These are phyloP conservation scores for Entomortierella lignicola DNA, from an alignment of 192 early-diverging fungal genomes.

Conservation along the genomic window DNA sequence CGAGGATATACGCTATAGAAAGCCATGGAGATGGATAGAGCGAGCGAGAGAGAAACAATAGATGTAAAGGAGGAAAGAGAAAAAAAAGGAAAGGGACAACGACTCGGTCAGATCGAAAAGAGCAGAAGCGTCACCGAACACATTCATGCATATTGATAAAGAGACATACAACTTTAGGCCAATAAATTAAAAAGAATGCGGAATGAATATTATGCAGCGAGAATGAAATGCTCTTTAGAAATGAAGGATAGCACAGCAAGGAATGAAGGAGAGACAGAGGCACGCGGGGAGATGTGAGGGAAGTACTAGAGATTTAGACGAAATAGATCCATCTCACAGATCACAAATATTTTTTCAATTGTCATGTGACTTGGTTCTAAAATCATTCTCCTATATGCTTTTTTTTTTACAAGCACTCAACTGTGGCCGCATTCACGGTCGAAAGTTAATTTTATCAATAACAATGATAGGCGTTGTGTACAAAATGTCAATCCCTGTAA, in stretches of 20 bases:
- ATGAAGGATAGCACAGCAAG: not conserved
- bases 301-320: too few relatives aligned
- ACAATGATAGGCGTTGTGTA: too few relatives aligned
- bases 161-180: not conserved
- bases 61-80: not conserved
- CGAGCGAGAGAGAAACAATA: slow-evolving; percentile 2
- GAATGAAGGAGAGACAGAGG: not conserved
- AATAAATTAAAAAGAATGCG: not conserved
- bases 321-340: too few relatives aligned
- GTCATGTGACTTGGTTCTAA: too few relatives aligned
- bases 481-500: too few relatives aligned
- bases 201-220: too few relatives aligned
- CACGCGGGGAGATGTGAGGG: not conserved
- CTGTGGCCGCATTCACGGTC: too few relatives aligned
- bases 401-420: too few relatives aligned
- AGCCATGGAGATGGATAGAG: not conserved
- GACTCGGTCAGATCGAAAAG: not conserved
- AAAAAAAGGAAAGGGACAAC: not conserved
- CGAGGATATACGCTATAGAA: not conserved
- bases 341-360: too few relatives aligned
- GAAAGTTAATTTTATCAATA: too few relatives aligned
- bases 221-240: not conserved
- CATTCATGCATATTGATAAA: not conserved
- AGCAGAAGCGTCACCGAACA: not conserved
- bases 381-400: too few relatives aligned